Evolutionary conservation across 495 filamentous ascomycete genomes (phyloP).

Genomic region (Niebla homalea): DNA sequence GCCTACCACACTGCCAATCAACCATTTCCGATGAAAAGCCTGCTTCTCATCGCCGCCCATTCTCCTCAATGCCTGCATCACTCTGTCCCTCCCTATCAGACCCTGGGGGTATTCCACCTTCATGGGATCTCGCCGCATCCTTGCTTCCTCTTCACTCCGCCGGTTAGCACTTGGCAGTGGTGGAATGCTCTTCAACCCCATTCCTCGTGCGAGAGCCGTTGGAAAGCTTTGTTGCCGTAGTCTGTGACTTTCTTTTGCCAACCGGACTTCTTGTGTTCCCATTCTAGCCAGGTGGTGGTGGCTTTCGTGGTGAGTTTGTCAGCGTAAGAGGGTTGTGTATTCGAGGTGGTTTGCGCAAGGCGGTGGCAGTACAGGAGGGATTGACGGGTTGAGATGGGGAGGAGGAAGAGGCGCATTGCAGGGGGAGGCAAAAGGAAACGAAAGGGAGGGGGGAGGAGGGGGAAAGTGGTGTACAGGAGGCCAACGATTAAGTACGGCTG

Average conservation of each 20-base stretch:
- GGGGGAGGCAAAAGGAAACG: no score
- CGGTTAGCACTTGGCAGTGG: conserved; percentile 45
- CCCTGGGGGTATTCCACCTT: conserved; percentile 66
- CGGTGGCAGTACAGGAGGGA: conserved; percentile 90
- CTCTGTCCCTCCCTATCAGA: conserved; percentile 47
- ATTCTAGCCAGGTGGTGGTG: conserved; percentile 61
- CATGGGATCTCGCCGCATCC: conserved; percentile 50
- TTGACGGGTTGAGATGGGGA: conserved; percentile 83
- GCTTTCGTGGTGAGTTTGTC: conserved; percentile 57
- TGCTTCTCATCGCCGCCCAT: conserved; percentile 66
- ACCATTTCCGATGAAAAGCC: conserved; percentile 54
- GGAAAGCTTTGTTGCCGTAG: conserved; percentile 75
- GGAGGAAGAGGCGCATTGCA: conserved; percentile 84
- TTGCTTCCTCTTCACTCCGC: conserved; percentile 28
- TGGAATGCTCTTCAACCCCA: conserved; percentile 90
- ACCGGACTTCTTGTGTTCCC: conserved; percentile 70
- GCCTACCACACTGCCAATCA: conserved; percentile 67
- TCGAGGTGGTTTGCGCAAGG: conserved; percentile 35
- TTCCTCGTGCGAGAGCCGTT: conserved; percentile 88
- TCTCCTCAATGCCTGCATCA: conserved; percentile 44
- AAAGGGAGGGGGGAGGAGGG: not conserved
- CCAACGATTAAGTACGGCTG: no score
- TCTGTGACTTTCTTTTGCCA: conserved; percentile 79
- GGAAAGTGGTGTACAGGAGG: not conserved
- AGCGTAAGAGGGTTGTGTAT: conserved; percentile 33